These are phyloP conservation scores for Echium plantagineum DNA, from an alignment of 257 asterid genomes.

Conservation along the genomic window DNA sequence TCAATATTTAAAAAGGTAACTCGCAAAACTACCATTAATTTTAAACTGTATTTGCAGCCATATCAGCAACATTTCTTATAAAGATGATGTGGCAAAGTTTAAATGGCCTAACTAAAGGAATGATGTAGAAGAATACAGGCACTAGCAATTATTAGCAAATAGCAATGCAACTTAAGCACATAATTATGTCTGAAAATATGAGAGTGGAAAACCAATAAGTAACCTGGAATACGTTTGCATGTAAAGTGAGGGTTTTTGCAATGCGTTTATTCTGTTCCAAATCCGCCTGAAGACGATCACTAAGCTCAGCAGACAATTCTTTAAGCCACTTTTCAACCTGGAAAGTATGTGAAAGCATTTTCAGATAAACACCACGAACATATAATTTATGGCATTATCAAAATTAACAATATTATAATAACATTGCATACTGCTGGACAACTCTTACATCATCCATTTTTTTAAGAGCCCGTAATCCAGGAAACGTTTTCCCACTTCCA, in stretches of 20 bases:
- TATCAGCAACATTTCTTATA: neutral
- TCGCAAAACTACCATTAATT: neutral
- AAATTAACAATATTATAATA: neutral
- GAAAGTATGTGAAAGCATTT: constrained; percentile 9
- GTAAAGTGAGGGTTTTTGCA: constrained; percentile 74
- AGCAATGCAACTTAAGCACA: too few relatives aligned
- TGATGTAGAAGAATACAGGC: neutral
- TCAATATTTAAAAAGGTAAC: neutral
- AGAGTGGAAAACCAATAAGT: constrained; percentile 10
- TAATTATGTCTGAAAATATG: neutral
- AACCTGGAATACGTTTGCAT: constrained; percentile 89
- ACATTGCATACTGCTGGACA: constrained; percentile 3
- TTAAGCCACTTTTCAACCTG: constrained; percentile 87
- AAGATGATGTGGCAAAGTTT: neutral
- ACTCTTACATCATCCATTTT: constrained; percentile 44
- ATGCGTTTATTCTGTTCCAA: constrained; percentile 85
- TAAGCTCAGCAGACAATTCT: constrained; percentile 78
- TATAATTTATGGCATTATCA: neutral
- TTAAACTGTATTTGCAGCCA: neutral
- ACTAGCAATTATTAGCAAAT: too few relatives aligned
- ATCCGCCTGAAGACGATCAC: constrained; percentile 81
- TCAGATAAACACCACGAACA: neutral
- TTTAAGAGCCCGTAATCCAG: constrained; percentile 79
- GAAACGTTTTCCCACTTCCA: constrained; percentile 95
- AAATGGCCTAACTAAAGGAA: neutral